phyloP scores from a whole-genome alignment of 495 filamentous ascomycete species.

The Neurospora sp. region DNA sequence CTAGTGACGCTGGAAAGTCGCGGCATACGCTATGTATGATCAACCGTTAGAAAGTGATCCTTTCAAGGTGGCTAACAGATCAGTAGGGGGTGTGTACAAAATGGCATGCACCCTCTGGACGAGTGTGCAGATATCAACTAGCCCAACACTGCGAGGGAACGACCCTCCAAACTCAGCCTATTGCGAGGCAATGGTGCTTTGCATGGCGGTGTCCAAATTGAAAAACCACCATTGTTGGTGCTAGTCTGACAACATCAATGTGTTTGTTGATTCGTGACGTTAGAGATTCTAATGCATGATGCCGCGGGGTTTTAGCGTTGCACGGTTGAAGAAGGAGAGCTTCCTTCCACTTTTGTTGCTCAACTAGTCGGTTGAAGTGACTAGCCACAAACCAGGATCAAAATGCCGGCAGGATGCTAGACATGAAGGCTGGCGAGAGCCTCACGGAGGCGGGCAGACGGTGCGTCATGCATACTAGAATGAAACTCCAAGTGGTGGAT shows the following conservation, averaged over 20 bases:
- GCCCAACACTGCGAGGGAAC: background rate
- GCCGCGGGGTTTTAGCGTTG: background rate
- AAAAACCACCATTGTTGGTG: background rate
- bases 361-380: background rate
- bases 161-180: background rate
- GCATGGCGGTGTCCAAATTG: background rate
- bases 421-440: background rate
- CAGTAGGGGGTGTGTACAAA: background rate
- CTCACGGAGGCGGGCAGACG: background rate
- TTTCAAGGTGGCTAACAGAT: background rate
- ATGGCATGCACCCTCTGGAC: background rate
- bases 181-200: background rate
- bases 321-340: background rate
- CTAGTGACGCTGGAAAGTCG: background rate
- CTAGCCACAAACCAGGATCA: background rate
- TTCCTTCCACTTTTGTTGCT: background rate
- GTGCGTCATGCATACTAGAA: background rate
- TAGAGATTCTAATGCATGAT: background rate
- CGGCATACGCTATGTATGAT: background rate
- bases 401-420: background rate
- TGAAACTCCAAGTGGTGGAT: background rate
- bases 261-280: background rate
- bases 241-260: background rate
- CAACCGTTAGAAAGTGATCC: background rate
- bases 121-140: background rate